Evolutionary conservation across 78 protist genomes (phyloP).

Genomic region (Tieghemostelium lacteum): DNA sequence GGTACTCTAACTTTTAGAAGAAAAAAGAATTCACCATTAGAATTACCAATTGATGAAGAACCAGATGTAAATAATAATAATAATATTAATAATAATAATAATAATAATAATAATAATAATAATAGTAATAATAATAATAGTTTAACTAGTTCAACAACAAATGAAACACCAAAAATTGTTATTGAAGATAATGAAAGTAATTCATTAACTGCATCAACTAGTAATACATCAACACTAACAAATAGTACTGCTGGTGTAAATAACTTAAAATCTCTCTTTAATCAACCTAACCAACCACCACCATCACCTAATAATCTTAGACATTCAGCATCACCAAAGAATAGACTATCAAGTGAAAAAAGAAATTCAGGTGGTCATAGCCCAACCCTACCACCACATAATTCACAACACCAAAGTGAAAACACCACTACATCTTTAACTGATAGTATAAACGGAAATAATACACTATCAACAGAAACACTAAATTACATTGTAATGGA

Average conservation of each 20-base stretch:
- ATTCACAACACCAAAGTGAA: not conserved
- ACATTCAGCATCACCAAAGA: too few species aligned
- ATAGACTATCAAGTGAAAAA: too few species aligned
- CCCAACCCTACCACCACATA: not conserved
- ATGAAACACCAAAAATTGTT: not conserved
- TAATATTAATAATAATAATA: not conserved
- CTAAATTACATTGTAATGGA: not conserved
- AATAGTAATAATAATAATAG: not conserved
- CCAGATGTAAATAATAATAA: not conserved
- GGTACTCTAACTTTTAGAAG: constrained; percentile 41
- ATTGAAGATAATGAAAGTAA: not conserved
- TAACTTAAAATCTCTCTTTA: too few species aligned
- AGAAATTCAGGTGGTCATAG: too few species aligned
- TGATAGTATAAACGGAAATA: too few species aligned
- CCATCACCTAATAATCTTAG: not conserved
- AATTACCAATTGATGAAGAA: not conserved
- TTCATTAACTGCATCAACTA: not conserved
- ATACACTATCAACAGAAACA: too few species aligned
- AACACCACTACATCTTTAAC: too few species aligned
- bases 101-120: not conserved
- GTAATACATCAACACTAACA: too few species aligned
- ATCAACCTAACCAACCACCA: too few species aligned
- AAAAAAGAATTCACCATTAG: constrained; percentile 4
- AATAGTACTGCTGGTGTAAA: too few species aligned
- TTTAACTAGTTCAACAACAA: not conserved